A percentile compares a stretch with the other conserved stretches of the same genome.
Evolutionary conservation across 2,329 filamentous ascomycete genomes (phyloP).

Genomic region (Beauveria pseudobassiana): DNA sequence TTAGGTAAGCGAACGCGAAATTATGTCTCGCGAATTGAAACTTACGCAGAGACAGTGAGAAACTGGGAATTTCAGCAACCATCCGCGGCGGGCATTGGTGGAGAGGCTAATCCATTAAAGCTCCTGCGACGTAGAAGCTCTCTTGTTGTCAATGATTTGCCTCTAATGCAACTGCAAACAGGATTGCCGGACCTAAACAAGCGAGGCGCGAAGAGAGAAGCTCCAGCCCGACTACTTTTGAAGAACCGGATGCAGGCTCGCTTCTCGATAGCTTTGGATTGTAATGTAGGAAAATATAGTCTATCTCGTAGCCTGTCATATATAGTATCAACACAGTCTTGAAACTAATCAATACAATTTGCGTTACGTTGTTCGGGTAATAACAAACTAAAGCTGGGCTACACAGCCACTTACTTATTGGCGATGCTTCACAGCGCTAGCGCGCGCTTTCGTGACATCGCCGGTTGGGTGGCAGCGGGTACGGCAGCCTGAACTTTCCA

Average conservation of each 20-base stretch:
- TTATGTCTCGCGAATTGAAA: not conserved
- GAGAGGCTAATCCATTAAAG: conserved; percentile 56
- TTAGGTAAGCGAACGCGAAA: conserved; percentile 47
- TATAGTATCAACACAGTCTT: not conserved
- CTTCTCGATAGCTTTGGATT: conserved; percentile 92
- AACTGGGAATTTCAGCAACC: conserved; percentile 74
- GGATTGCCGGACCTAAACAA: conserved; percentile 29
- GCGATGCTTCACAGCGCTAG: too few relatives aligned
- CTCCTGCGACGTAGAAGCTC: conserved; percentile 66
- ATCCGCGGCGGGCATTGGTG: conserved; percentile 29
- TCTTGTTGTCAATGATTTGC: conserved; percentile 70
- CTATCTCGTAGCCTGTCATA: not conserved
- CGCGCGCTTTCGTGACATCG: too few relatives aligned
- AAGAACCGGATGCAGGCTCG: conserved; percentile 86
- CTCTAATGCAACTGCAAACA: conserved; percentile 34
- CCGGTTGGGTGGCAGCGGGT: not conserved
- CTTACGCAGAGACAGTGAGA: conserved; percentile 42
- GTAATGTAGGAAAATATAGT: conserved; percentile 29
- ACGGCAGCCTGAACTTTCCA: not conserved
- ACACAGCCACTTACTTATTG: too few relatives aligned
- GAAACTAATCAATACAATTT: not conserved
- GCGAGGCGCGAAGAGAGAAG: conserved; percentile 29
- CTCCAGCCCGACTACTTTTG: conserved; percentile 70
- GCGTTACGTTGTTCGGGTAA: too few relatives aligned
- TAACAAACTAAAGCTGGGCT: too few relatives aligned